phyloP scores from a whole-genome alignment of 768 basidiomycete genomes.

The Hygrophorus russula region DNA sequence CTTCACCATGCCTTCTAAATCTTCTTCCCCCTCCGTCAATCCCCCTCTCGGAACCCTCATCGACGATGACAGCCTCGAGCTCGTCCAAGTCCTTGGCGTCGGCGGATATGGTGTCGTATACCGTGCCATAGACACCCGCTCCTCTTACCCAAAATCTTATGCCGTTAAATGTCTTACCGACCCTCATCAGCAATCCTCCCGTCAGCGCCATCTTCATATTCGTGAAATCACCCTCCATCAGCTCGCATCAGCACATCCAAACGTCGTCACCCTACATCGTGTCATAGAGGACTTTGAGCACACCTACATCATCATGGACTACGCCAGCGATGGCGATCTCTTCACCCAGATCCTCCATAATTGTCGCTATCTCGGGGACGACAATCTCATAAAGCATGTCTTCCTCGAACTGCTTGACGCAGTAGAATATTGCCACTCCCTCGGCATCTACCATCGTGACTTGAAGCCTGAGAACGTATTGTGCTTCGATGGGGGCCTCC shows the following conservation, averaged over 20 bases:
- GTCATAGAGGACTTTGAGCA: conserved; percentile 73
- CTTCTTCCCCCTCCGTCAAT: conserved; percentile 19
- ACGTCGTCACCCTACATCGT: conserved; percentile 82
- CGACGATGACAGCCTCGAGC: conserved; percentile 72
- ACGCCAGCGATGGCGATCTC: conserved; percentile 81
- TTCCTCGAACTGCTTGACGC: conserved; percentile 93
- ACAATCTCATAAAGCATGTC: conserved; percentile 75
- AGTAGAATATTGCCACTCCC: conserved; percentile 83
- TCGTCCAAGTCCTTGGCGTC: conserved; percentile 79
- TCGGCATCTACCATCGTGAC: conserved; percentile 93
- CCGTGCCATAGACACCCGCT: conserved; percentile 59
- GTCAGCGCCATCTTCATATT: conserved; percentile 68
- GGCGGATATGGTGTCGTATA: conserved; percentile 97
- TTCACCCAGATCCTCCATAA: conserved; percentile 81
- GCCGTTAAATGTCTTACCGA: conserved; percentile 89
- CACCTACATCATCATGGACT: conserved; percentile 92
- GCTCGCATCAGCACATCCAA: conserved; percentile 61
- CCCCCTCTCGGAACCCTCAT: conserved; percentile 69
- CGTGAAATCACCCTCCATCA: conserved; percentile 82
- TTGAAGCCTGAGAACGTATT: conserved; percentile 95
- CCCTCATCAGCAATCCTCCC: conserved; percentile 29
- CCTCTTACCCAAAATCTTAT: conserved; percentile 44
- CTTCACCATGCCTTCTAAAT: conserved; percentile 24
- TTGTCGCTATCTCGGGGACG: conserved; percentile 74
- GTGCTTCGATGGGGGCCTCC: conserved; percentile 67